Percentiles rank a stretch among this genome's conserved stretches.
These are phyloP conservation scores for Arachnomyces sp. DNA, from an alignment of 2,329 filamentous ascomycete genomes.

Conservation along the genomic window DNA sequence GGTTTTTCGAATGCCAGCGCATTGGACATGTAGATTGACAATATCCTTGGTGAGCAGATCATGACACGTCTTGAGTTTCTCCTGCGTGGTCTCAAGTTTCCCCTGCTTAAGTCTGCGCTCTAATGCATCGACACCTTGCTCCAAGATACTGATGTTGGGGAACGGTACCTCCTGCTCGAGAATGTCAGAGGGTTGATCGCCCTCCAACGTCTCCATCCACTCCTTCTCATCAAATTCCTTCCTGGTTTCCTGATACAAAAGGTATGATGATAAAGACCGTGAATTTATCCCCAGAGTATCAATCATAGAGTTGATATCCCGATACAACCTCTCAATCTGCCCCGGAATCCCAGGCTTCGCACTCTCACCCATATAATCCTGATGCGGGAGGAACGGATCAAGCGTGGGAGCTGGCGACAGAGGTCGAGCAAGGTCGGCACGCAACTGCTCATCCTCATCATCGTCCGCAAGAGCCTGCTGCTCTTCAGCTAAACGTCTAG, in stretches of 20 bases:
- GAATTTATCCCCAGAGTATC: slow-evolving; percentile 85
- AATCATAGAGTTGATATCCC: slow-evolving; percentile 67
- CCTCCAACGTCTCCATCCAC: slow-evolving; percentile 33
- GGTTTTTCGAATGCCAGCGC: slow-evolving; percentile 70
- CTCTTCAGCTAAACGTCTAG: slow-evolving; percentile 26
- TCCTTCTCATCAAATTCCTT: slow-evolving; percentile 45
- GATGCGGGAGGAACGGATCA: slow-evolving; percentile 42
- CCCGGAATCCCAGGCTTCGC: slow-evolving; percentile 41
- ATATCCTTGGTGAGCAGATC: slow-evolving; percentile 60
- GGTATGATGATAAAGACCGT: slow-evolving; percentile 51
- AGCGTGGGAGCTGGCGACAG: slow-evolving; percentile 35
- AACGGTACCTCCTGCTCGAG: slow-evolving; percentile 67
- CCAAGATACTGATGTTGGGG: slow-evolving; percentile 64
- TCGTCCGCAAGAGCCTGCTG: slow-evolving; percentile 35
- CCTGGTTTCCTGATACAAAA: slow-evolving; percentile 38
- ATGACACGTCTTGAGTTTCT: slow-evolving; percentile 60
- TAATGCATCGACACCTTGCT: slow-evolving; percentile 57
- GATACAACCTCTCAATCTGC: slow-evolving; percentile 42
- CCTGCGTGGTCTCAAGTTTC: slow-evolving; percentile 58
- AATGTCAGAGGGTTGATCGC: slow-evolving; percentile 55
- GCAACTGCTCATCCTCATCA: slow-evolving; percentile 41
- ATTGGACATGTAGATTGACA: slow-evolving; percentile 62
- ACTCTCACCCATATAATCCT: slow-evolving; percentile 37
- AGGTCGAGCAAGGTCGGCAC: slow-evolving; percentile 36
- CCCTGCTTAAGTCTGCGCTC: slow-evolving; percentile 57